Conservation (phyloP, 129 eudicot genomes). For the Helianthus annuus region HanXRQr2.0-SUNRISE NC_035446.2:45165075-45165574, state of each 20-base stretch:
- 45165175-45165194: too few species aligned
- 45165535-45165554: constrained; percentile 82
- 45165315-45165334: constrained; percentile 75
- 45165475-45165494: constrained; percentile 47
- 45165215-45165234: too few species aligned
- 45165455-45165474: constrained; percentile 58
- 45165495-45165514: constrained; percentile 67
- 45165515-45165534: constrained; percentile 90
- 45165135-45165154: too few species aligned
- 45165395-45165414: constrained; percentile 42
- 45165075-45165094: constrained; percentile 11
- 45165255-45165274: too few species aligned
- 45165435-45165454: constrained; percentile 63
- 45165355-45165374: constrained; percentile 61
- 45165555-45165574: constrained; percentile 82
- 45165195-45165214: too few species aligned
- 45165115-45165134: too few species aligned
- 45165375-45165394: constrained; percentile 49
- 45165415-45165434: too few species aligned
- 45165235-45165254: too few species aligned
- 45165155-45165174: too few species aligned
- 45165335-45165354: constrained; percentile 67
- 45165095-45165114: constrained; percentile 31
- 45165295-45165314: constrained; percentile 46
- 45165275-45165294: not conserved